Conservation (phyloP, 2,329 filamentous ascomycete species). For the Botrytis deweyae region DNA sequence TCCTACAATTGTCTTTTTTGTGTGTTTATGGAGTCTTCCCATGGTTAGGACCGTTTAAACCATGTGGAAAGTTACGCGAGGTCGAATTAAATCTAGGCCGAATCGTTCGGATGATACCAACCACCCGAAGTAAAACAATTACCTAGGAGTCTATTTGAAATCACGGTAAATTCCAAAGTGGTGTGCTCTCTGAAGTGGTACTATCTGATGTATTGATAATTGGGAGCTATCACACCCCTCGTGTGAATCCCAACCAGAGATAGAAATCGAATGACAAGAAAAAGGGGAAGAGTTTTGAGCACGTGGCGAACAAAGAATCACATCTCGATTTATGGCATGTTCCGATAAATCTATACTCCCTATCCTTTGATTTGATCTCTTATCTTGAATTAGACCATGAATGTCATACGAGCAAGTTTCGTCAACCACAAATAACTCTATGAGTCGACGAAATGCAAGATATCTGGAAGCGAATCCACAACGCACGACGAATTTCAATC, state of each 20-base stretch:
- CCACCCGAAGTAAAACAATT: background rate
- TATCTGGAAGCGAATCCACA: background rate
- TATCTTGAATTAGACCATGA: accelerated
- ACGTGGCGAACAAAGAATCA: background rate
- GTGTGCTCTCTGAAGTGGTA: background rate
- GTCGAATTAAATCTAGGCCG: background rate
- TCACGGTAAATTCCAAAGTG: background rate
- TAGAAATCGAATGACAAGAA: background rate
- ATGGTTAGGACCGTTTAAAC: background rate
- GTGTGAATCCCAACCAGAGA: background rate
- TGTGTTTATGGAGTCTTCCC: background rate
- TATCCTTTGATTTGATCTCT: background rate
- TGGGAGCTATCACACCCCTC: background rate
- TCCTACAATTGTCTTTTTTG: background rate
- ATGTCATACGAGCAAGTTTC: background rate
- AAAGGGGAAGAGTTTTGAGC: background rate
- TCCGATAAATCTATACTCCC: background rate
- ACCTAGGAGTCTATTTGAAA: background rate
- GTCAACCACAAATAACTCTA: background rate
- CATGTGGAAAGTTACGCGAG: background rate
- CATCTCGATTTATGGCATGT: background rate
- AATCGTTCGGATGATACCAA: background rate
- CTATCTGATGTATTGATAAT: background rate
- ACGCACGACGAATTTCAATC: background rate
- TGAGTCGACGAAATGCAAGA: background rate